Evolutionary conservation across 2,329 filamentous ascomycete genomes (phyloP).

Genomic region (Aspergillus ochraceus): DNA sequence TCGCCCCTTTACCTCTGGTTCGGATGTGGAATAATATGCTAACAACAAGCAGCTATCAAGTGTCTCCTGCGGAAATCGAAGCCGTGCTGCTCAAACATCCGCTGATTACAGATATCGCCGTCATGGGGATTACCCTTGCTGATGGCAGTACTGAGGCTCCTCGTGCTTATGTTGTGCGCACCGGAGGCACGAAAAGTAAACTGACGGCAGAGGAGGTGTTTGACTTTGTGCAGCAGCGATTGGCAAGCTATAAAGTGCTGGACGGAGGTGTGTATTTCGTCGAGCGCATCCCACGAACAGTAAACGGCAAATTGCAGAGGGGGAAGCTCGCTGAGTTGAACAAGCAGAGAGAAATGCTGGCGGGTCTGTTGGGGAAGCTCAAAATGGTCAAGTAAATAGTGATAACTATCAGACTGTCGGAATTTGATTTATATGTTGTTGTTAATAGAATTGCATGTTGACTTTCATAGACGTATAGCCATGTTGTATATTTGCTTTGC

Average conservation of each 20-base stretch:
- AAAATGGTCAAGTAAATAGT: background rate
- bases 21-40: background rate
- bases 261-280: slow-evolving; percentile 45
- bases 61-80: slow-evolving; percentile 44
- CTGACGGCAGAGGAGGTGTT: slow-evolving; percentile 38
- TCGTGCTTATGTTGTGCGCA: slow-evolving; percentile 41
- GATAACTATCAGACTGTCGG: background rate
- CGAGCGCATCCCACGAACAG: slow-evolving; percentile 41
- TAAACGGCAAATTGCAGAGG: slow-evolving; percentile 45
- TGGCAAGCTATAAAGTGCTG: slow-evolving; percentile 45
- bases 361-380: background rate
- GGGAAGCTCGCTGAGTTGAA: slow-evolving; percentile 25
- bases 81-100: slow-evolving; percentile 38
- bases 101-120: slow-evolving; percentile 39
- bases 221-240: slow-evolving; percentile 29
- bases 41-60: slow-evolving; percentile 32
- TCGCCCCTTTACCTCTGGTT: background rate
- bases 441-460: background rate
- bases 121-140: slow-evolving; percentile 35
- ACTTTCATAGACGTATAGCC: too few species aligned
- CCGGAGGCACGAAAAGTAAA: slow-evolving; percentile 1
- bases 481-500: too few species aligned
- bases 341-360: slow-evolving; percentile 17
- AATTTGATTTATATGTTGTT: background rate
- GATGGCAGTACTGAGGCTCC: slow-evolving; percentile 29